Conservation (phyloP, 2,329 filamentous ascomycete genomes). For the Calonectria pteridis region DNA sequence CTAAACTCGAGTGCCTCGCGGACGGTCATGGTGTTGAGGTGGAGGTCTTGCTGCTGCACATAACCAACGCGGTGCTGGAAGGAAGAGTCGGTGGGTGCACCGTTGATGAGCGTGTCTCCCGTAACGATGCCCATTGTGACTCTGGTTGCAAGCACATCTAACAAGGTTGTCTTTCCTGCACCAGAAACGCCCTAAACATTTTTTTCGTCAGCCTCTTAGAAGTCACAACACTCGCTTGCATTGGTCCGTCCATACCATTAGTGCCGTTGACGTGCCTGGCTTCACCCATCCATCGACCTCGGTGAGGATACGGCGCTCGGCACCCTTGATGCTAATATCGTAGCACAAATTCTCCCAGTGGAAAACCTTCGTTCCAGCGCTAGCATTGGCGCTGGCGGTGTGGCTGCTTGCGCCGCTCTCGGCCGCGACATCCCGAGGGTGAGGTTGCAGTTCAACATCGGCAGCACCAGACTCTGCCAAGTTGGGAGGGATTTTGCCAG, state of each 20-base stretch:
- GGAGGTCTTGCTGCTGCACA: constrained; percentile 92
- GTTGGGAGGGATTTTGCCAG: not conserved
- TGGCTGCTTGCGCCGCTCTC: not conserved
- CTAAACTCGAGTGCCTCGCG: constrained; percentile 90
- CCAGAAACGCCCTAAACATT: constrained; percentile 77
- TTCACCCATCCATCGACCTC: constrained; percentile 94
- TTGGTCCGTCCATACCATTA: constrained; percentile 72
- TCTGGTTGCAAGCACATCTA: constrained; percentile 88
- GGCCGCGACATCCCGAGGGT: not conserved
- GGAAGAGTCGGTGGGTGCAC: constrained; percentile 77
- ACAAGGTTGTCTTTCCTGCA: constrained; percentile 90
- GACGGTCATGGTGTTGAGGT: constrained; percentile 86
- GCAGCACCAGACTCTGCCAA: not conserved
- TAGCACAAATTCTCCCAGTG: constrained; percentile 83
- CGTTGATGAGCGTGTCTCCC: constrained; percentile 81
- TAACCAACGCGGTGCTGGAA: constrained; percentile 95
- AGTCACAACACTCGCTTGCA: no score
- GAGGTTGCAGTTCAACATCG: not conserved
- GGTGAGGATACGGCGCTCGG: constrained; percentile 81
- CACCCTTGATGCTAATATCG: constrained; percentile 80
- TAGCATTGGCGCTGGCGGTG: not conserved
- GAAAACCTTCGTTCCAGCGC: constrained; percentile 61
- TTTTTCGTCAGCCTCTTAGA: not conserved
- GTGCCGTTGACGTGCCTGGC: constrained; percentile 87
- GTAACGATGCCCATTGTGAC: constrained; percentile 90